Base-by-base conservation (phyloP, 257 asterid genomes). In the Fraxinus cuspidata region DNA sequence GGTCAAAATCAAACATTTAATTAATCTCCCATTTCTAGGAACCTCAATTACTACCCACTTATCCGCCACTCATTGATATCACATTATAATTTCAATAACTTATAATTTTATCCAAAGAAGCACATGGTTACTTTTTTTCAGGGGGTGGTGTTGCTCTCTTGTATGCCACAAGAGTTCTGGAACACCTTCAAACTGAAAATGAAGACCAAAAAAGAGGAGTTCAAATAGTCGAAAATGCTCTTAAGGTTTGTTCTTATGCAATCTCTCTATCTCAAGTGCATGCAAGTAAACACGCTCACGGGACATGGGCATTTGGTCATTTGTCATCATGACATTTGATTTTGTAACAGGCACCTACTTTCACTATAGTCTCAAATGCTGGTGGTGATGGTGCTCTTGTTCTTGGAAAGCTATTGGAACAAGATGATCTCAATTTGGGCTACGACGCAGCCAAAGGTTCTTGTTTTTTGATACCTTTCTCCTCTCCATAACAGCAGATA, bases 91-190 rank as follows among this genome's bases (percentile, higher is more conserved):
- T 40, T 40, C 15, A 10, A 16, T 11, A 40, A 40, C 9, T 40
- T 40, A 40, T 40, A 40, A 38, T 40, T 40, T 40, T 40, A 9
- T 40, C 49, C 49, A 10, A 40, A 40, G 16, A 40, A 40, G 15
- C 49, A 11, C 49, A 10, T 11, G 42, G 42, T 37, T 2, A 40
- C 4, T 29, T 74, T 71, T 56, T 76, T 74, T 70, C 85, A 93
- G 97, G 98, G 83, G 97, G 97, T 74, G 98, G 98, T 32, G 93
- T 90, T 86, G 94, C 97, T 80, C 95, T 94, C 53, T 84, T 94
- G 82, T 89, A 92, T 81, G 96, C 97, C 67, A 82, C 92, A 40
- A 86, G 88, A 84, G 86, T 83, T 82, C 89, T 94, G 58, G 87
- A 81, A 78, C 81, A 84, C 76, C 86, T 92, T 77, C 85, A 89